Evolutionary conservation across 2,329 filamentous ascomycete genomes (phyloP).

Genomic region (Pseudogymnoascus pannorum): DNA sequence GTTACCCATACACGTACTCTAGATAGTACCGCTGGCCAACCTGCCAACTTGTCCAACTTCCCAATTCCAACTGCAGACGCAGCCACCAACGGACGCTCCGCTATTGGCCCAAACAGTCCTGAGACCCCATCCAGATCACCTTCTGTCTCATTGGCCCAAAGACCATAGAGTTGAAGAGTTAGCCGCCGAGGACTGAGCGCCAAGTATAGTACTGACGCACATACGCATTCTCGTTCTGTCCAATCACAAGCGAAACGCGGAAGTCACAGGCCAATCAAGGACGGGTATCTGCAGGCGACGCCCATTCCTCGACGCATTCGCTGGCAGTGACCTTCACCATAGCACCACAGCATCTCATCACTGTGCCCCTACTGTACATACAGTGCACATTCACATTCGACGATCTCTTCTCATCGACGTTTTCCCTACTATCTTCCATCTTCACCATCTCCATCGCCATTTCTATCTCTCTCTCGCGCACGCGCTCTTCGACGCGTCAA

Average conservation of each 20-base stretch:
- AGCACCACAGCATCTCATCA: not conserved
- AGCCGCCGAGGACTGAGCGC: constrained; percentile 1
- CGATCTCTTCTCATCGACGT: not conserved
- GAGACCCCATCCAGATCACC: not conserved
- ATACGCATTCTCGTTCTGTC: not conserved
- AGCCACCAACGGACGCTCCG: not conserved
- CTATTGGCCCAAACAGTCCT: not conserved
- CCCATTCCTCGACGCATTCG: not conserved
- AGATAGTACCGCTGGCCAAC: not conserved
- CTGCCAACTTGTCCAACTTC: not conserved
- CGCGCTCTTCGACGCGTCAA: not conserved
- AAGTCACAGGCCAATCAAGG: constrained; percentile 1
- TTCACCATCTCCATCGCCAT: not conserved
- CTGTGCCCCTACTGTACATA: constrained; percentile 2
- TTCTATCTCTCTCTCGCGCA: not conserved
- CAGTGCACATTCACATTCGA: not conserved
- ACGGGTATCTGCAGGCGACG: not conserved
- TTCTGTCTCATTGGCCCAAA: not conserved
- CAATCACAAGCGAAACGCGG: not conserved
- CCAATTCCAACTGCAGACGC: not conserved
- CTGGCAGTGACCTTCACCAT: not conserved
- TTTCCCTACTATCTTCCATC: not conserved
- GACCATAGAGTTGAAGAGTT: not conserved
- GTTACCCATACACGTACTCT: not conserved
- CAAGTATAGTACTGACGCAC: constrained; percentile 3